Evolutionary conservation across 2,329 filamentous ascomycete species (phyloP).

Genomic region (Rhynchosporium graminicola): DNA sequence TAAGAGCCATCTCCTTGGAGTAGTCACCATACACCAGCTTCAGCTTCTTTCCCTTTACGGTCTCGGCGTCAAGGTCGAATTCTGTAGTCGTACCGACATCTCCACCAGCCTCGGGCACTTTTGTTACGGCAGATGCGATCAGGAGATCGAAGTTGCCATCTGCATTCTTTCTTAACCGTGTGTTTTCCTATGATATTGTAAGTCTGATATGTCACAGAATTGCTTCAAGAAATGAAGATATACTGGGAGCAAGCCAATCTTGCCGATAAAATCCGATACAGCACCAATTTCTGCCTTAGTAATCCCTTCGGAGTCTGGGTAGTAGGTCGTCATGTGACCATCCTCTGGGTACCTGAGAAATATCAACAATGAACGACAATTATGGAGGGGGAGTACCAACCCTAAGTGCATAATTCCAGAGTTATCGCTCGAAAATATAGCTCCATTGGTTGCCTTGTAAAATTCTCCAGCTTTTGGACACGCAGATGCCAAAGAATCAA

Average conservation of each 20-base stretch:
- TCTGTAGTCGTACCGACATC: constrained; percentile 68
- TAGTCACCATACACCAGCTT: constrained; percentile 76
- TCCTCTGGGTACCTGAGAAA: constrained; percentile 54
- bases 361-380: neutral
- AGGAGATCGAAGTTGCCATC: constrained; percentile 69
- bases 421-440: constrained; percentile 68
- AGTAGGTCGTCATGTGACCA: constrained; percentile 80
- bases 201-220: neutral
- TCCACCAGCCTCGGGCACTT: constrained; percentile 61
- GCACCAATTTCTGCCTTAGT: constrained; percentile 73
- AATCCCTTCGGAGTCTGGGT: constrained; percentile 73
- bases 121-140: constrained; percentile 67
- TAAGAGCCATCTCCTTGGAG: constrained; percentile 67
- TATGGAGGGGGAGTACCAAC: constrained; percentile 40
- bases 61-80: constrained; percentile 60
- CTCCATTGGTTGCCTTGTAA: constrained; percentile 68
- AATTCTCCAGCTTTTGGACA: constrained; percentile 60
- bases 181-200: constrained; percentile 60
- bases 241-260: constrained; percentile 64
- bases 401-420: constrained; percentile 72
- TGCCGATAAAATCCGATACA: constrained; percentile 71
- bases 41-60: constrained; percentile 66
- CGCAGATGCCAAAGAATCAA: constrained; percentile 64
- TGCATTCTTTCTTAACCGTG: constrained; percentile 66
- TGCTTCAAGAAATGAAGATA: constrained; percentile 1